Conservation (phyloP, 768 basidiomycete species). For the Kondoa subrosea region DNA sequence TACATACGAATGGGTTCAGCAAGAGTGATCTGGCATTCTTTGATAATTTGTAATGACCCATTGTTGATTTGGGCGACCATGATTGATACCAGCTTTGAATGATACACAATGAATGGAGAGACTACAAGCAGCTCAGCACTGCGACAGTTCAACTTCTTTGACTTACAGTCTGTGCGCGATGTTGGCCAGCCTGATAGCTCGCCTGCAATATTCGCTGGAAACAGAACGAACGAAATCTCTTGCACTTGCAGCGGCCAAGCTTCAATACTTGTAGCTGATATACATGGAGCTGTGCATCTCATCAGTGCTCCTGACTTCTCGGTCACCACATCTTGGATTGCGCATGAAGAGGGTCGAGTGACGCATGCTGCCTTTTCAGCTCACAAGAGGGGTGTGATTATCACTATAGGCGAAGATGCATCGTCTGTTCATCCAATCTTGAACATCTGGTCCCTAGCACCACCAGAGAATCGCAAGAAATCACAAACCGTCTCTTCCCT, state of each 20-base stretch:
- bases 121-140: neutral
- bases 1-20: no score
- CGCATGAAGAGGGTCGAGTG: conserved; percentile 59
- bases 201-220: neutral
- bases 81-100: no score
- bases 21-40: neutral
- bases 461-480: conserved; percentile 35
- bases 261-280: conserved; percentile 63
- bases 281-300: conserved; percentile 64
- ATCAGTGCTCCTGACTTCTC: conserved; percentile 55
- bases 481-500: neutral
- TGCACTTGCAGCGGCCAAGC: conserved; percentile 46
- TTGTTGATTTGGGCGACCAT: no score
- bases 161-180: neutral
- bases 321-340: conserved; percentile 55
- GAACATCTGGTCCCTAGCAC: conserved; percentile 77
- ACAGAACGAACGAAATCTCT: conserved; percentile 40
- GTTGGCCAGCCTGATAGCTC: neutral
- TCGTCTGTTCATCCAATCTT: conserved; percentile 32
- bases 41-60: neutral
- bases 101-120: neutral
- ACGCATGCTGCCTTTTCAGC: conserved; percentile 62
- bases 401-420: conserved; percentile 82
- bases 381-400: conserved; percentile 49
- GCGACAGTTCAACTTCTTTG: neutral